Base-by-base conservation (phyloP, 1,284 basidiomycete species). In the Heterobasidion occidentale region DNA sequence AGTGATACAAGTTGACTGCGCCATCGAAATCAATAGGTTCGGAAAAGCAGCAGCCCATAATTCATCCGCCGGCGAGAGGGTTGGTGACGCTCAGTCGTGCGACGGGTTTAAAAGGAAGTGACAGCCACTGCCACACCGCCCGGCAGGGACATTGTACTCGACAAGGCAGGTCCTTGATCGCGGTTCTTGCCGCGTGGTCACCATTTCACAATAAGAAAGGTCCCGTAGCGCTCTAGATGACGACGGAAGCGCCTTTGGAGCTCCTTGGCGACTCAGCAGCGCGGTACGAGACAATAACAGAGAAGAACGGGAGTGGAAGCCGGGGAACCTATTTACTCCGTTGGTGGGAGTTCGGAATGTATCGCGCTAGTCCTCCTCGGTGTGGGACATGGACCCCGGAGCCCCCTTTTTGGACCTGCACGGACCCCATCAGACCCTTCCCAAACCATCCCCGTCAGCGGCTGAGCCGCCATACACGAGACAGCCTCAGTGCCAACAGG, bases 1-100 rank as follows among this genome's bases (percentile, higher is more conserved):
- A 98, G 74, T 97, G 94, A 73, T 90, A 97, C 46, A 98, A 86
- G 67, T 86, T 92, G 68, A 95, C 88, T 67, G 95, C 93, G 48
- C 82, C 81, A 61, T 94, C 88, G 70, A 93, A 94, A 77, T 97
- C 93, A 67, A 97, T 83, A 27, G 90, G 89, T 74, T 92, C 77
- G 67, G 84, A 83, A 62, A 81, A 75, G 67, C 82, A 73, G 67
- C 70, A 74, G 64, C 83, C 81, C 80, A 86, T 85, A 58, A 69
- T 69, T 74, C 71, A 72, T 68, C 61, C 5, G 51, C 51, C 42
- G 61, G 61, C 68, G 63, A 64, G 65, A 68, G 62, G 66, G 67
- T 66, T 56, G 36, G 20, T 2, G 27, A 63, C 67, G 38, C n/a
- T 42, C 12, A n/a, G 38, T 42, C 27, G 27, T 27, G 27, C 27